Percentiles rank a stretch among this genome's conserved stretches.
Evolutionary conservation across 345 rosid genomes (phyloP).

Genomic region (Acer negundo): DNA sequence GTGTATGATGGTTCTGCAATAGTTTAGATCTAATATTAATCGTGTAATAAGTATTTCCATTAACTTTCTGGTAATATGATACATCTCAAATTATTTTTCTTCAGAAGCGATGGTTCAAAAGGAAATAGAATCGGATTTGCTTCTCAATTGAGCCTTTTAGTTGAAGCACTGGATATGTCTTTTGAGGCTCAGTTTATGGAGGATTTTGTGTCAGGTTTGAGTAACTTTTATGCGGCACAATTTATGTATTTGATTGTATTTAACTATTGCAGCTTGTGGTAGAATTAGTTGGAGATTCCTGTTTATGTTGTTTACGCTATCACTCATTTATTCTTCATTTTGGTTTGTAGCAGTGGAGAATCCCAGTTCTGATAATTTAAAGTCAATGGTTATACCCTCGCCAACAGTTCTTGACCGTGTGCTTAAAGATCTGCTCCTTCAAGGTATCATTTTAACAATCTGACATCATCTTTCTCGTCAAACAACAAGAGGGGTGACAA

Average conservation of each 20-base stretch:
- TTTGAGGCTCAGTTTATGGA: slow-evolving; percentile 85
- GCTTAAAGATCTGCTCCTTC: slow-evolving; percentile 87
- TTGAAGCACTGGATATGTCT: slow-evolving; percentile 70
- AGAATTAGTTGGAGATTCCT: slow-evolving; percentile 21
- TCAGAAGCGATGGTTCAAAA: slow-evolving; percentile 55
- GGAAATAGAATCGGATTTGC: slow-evolving; percentile 72
- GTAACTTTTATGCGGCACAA: slow-evolving; percentile 14
- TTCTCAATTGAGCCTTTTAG: slow-evolving; percentile 76
- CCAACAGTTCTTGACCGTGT: slow-evolving; percentile 87
- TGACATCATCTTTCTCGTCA: background rate
- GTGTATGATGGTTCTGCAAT: background rate
- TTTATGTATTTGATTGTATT: slow-evolving; percentile 4
- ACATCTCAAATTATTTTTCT: slow-evolving; percentile 28
- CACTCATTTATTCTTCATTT: slow-evolving; percentile 14
- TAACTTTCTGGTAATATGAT: slow-evolving; percentile 19
- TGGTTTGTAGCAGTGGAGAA: slow-evolving; percentile 61
- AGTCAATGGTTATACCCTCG: slow-evolving; percentile 79
- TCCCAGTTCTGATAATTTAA: slow-evolving; percentile 63
- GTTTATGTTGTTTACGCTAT: slow-evolving; percentile 7
- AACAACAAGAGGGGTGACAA: background rate
- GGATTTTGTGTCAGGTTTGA: slow-evolving; percentile 89
- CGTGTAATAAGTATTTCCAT: background rate
- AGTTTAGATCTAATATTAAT: background rate
- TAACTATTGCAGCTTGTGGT: slow-evolving; percentile 16
- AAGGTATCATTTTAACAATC: slow-evolving; percentile 35